Evolutionary conservation across 73 alveolate genomes (phyloP).

Genomic region (Paramecium sonneborni): DNA sequence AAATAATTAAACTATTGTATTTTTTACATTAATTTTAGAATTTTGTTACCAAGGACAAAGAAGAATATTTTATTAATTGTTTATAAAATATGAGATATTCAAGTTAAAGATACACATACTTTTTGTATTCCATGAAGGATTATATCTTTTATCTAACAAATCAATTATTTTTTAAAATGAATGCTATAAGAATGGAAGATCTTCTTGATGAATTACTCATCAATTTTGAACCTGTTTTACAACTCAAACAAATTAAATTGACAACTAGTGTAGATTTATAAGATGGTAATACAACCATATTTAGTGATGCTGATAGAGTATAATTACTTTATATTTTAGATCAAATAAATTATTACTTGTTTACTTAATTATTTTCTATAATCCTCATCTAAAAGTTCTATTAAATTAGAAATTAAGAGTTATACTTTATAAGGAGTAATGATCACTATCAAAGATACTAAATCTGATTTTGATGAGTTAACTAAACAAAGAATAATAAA

Average conservation of each 20-base stretch:
- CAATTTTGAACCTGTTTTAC: background rate
- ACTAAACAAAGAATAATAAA: background rate
- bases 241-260: background rate
- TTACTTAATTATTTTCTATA: background rate
- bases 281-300: background rate
- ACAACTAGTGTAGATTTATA: background rate
- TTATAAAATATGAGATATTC: background rate
- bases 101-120: background rate
- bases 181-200: background rate
- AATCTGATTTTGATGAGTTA: background rate
- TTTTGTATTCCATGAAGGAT: background rate
- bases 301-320: conserved; percentile 22
- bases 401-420: background rate
- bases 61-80: background rate
- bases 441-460: background rate
- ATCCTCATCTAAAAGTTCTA: background rate
- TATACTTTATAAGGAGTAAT: background rate
- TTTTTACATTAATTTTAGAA: background rate
- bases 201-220: background rate
- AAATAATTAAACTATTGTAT: background rate
- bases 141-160: background rate
- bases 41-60: background rate
- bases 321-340: background rate
- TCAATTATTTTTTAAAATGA: background rate
- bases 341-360: background rate